These are phyloP conservation scores for Strigomonas galati DNA, from an alignment of 208 protist genomes.

Conservation along the genomic window DNA sequence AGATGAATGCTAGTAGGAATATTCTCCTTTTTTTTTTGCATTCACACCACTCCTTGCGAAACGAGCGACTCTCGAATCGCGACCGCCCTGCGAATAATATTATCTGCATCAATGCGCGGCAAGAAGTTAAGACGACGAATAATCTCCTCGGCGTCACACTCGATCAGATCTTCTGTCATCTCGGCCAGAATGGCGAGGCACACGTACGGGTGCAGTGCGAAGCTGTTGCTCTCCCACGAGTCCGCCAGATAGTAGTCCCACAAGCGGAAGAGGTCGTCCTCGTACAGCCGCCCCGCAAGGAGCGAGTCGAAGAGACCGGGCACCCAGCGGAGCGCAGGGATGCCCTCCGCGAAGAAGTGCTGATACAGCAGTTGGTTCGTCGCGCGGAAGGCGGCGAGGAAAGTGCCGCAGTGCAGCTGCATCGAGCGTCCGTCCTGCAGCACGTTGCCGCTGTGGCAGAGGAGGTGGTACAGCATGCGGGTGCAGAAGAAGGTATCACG, in stretches of 20 bases:
- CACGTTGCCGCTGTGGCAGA: slow-evolving; percentile 59
- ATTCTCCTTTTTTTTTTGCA: slow-evolving; percentile 2
- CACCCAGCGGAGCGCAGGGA: slow-evolving; percentile 72
- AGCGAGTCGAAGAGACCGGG: slow-evolving; percentile 63
- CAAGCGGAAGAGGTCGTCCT: slow-evolving; percentile 66
- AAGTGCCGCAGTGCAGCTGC: slow-evolving; percentile 70
- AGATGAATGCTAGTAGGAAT: too few relatives aligned
- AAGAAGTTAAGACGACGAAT: slow-evolving; percentile 62
- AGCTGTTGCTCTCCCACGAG: slow-evolving; percentile 22
- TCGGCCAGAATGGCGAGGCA: slow-evolving; percentile 70
- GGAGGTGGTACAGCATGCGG: slow-evolving; percentile 42
- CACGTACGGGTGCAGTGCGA: slow-evolving; percentile 75
- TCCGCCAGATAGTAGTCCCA: slow-evolving; percentile 84
- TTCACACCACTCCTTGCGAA: slow-evolving; percentile 21
- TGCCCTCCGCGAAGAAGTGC: slow-evolving; percentile 69
- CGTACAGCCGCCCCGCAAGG: slow-evolving; percentile 64
- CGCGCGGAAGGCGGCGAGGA: slow-evolving; percentile 75
- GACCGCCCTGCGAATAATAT: slow-evolving; percentile 69
- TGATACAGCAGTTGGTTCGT: slow-evolving; percentile 67
- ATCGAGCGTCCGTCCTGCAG: slow-evolving; percentile 58
- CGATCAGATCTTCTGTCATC: slow-evolving; percentile 82
- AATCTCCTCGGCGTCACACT: slow-evolving; percentile 67
- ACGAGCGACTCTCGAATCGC: slow-evolving; percentile 66
- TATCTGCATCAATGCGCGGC: slow-evolving; percentile 65
- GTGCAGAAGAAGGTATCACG: slow-evolving; percentile 70